These are phyloP conservation scores for Trichoderma sp. DNA, from an alignment of 2,329 filamentous ascomycete genomes.

Conservation along the genomic window DNA sequence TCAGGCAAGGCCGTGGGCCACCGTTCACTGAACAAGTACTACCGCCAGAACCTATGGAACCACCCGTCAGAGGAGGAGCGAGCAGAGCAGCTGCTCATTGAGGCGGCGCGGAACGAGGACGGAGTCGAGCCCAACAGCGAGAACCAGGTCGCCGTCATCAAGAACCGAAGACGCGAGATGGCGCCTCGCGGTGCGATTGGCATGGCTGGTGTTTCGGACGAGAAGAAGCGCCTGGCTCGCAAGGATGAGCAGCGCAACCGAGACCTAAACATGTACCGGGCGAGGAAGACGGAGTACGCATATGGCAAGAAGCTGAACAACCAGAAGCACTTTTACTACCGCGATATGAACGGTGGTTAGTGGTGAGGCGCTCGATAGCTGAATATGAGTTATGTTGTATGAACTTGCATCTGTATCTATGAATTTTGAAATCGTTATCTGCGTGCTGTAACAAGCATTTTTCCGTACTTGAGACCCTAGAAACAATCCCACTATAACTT, in stretches of 20 bases:
- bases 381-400: conserved; percentile 4
- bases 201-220: conserved; percentile 76
- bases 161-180: conserved; percentile 55
- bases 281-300: conserved; percentile 67
- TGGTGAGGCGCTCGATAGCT: background rate
- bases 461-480: background rate
- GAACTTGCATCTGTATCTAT: background rate
- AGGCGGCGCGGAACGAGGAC: conserved; percentile 45
- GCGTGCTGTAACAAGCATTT: background rate
- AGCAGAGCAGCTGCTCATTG: conserved; percentile 66
- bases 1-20: conserved; percentile 89
- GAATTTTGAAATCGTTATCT: background rate
- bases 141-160: conserved; percentile 42
- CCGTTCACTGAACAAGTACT: conserved; percentile 84
- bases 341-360: conserved; percentile 51
- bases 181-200: conserved; percentile 73
- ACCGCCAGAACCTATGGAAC: conserved; percentile 86
- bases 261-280: conserved; percentile 64
- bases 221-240: conserved; percentile 70
- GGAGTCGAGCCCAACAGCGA: conserved; percentile 44
- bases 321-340: conserved; percentile 67
- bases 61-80: conserved; percentile 81
- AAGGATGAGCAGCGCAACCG: conserved; percentile 70
- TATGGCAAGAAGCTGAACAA: conserved; percentile 75
- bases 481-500: background rate